Percentiles rank a stretch among this genome's conserved stretches.
These are phyloP conservation scores for Sugiyamaella grinbergsii DNA, from an alignment of 1,139 yeast species.

Conservation along the genomic window DNA sequence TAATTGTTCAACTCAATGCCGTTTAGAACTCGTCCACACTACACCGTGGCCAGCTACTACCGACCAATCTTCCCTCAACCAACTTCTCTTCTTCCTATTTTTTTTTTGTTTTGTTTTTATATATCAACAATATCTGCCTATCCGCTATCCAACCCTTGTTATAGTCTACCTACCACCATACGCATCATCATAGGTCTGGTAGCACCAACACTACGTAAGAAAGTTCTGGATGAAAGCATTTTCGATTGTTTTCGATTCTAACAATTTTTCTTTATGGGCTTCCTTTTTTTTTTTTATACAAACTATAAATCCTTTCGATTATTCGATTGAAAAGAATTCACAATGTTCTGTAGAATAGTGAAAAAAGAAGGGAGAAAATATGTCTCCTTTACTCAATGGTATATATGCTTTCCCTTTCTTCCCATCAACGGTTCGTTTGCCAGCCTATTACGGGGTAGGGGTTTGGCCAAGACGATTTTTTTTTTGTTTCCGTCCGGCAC, in stretches of 20 bases:
- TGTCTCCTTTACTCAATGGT: not conserved
- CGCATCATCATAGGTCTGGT: conserved; percentile 16
- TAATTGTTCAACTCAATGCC: too few relatives aligned
- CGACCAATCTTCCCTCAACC: too few relatives aligned
- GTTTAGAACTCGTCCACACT: too few relatives aligned
- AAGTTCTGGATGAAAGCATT: conserved; percentile 16
- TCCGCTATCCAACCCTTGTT: not conserved
- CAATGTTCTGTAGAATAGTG: too few relatives aligned
- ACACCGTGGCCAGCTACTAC: too few relatives aligned
- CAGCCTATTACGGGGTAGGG: too few relatives aligned
- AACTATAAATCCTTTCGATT: not conserved
- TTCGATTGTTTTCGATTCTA: not conserved
- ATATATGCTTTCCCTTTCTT: not conserved
- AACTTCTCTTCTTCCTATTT: too few relatives aligned
- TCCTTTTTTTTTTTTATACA: not conserved
- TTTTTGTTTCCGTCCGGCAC: not conserved
- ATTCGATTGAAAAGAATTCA: not conserved
- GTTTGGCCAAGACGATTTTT: too few relatives aligned
- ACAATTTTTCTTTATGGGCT: too few relatives aligned
- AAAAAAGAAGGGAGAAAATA: not conserved
- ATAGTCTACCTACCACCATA: conserved; percentile 14
- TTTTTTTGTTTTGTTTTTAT: too few relatives aligned
- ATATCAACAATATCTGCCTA: too few relatives aligned
- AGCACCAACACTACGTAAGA: conserved; percentile 8
- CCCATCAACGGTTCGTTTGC: too few relatives aligned